A percentile compares a stretch with the other conserved stretches of the same genome.
These are phyloP conservation scores for Kwoniella mangroviensis DNA, from an alignment of 768 basidiomycete species.

Conservation along the genomic window DNA sequence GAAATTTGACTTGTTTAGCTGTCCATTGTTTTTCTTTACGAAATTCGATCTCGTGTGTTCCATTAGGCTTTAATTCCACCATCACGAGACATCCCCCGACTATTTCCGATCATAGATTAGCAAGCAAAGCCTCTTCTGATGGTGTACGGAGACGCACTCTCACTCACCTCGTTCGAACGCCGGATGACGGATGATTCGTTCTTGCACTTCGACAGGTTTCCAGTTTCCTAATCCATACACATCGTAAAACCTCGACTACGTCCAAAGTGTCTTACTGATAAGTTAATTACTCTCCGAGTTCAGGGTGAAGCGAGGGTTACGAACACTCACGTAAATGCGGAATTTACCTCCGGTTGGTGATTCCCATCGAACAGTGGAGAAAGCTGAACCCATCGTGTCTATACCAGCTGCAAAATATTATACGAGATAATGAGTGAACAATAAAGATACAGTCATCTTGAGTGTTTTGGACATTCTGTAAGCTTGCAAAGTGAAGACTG, in stretches of 20 bases:
- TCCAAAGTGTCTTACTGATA: neutral
- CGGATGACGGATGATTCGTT: slow-evolving; percentile 12
- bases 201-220: slow-evolving; percentile 15
- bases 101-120: neutral
- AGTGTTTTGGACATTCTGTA: neutral
- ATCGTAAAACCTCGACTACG: slow-evolving; percentile 21
- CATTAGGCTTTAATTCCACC: slow-evolving; percentile 18
- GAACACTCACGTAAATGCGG: slow-evolving; percentile 14
- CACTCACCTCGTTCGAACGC: slow-evolving; percentile 7
- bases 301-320: neutral
- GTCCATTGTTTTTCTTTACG: slow-evolving; percentile 9
- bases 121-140: neutral
- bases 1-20: slow-evolving; percentile 4
- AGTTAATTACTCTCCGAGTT: neutral
- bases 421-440: no score
- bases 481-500: neutral
- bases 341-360: slow-evolving; percentile 20
- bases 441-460: neutral
- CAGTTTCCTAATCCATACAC: slow-evolving; percentile 16
- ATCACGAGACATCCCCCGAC: slow-evolving; percentile 10
- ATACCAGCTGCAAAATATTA: neutral
- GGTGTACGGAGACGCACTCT: neutral
- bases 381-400: slow-evolving; percentile 8
- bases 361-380: slow-evolving; percentile 18
- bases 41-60: slow-evolving; percentile 22